These are phyloP conservation scores for Kodamaea anthophila DNA, from an alignment of 1,139 yeast genomes.

Conservation along the genomic window DNA sequence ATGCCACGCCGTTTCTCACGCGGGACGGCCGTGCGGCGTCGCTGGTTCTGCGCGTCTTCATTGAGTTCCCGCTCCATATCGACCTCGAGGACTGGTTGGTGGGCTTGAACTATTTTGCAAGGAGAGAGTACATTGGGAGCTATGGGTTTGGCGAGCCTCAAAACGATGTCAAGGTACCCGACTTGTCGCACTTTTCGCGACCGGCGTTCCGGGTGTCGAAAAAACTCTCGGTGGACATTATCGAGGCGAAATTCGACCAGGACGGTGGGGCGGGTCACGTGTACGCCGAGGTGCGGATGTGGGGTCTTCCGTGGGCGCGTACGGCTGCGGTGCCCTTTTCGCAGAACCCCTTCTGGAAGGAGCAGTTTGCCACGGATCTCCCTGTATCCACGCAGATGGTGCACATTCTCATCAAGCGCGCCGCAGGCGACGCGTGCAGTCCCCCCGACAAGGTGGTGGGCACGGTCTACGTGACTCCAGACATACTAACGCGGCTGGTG, in stretches of 20 bases:
- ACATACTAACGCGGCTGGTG: constrained; percentile 37
- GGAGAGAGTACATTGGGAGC: constrained; percentile 47
- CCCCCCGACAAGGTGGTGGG: constrained; percentile 43
- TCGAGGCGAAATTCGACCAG: constrained; percentile 58
- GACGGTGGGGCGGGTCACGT: constrained; percentile 25
- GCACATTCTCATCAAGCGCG: constrained; percentile 44
- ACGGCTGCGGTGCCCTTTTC: constrained; percentile 53
- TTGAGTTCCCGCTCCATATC: constrained; percentile 62
- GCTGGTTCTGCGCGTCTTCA: constrained; percentile 39
- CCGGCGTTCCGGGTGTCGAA: constrained; percentile 52
- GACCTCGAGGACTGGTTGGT: constrained; percentile 85
- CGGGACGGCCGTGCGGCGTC: constrained; percentile 31
- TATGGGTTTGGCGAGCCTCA: constrained; percentile 3
- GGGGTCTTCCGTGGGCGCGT: constrained; percentile 67
- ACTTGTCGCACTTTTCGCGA: constrained; percentile 20
- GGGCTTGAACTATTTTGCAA: constrained; percentile 62
- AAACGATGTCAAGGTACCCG: constrained; percentile 1
- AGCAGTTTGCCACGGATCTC: constrained; percentile 51
- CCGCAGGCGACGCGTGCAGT: constrained; percentile 20
- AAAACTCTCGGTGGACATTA: constrained; percentile 48
- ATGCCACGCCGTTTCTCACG: constrained; percentile 19
- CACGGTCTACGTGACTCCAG: constrained; percentile 50
- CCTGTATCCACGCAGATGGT: constrained; percentile 51
- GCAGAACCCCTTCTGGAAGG: constrained; percentile 66
- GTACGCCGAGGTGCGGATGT: constrained; percentile 58